Percentiles rank a stretch among this genome's conserved stretches.
These are phyloP conservation scores for Middelhovenomyces tepae DNA, from an alignment of 805 yeast genomes.

Conservation along the genomic window DNA sequence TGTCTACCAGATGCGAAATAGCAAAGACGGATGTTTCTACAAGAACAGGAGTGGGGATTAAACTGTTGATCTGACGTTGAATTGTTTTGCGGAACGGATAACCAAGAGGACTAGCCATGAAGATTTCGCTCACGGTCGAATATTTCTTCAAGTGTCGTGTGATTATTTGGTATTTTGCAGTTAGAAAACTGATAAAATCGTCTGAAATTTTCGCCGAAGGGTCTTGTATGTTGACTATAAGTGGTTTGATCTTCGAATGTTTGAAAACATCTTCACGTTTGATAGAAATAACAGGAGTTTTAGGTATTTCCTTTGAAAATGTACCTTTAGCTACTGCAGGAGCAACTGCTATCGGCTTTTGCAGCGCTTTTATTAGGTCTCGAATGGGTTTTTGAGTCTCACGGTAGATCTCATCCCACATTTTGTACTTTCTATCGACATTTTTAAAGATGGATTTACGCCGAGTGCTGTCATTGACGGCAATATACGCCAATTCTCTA, in stretches of 20 bases:
- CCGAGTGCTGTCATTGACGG: conserved; percentile 23
- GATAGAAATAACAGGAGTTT: conserved; percentile 4
- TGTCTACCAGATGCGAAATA: conserved; percentile 24
- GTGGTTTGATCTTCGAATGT: conserved; percentile 6
- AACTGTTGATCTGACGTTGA: conserved; percentile 18
- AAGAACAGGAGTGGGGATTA: conserved; percentile 23
- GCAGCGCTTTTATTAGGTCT: conserved; percentile 3
- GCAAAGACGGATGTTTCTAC: conserved; percentile 24
- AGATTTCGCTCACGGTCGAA: conserved; percentile 5
- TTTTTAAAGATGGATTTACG: conserved; percentile 29
- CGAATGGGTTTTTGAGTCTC: conserved; percentile 15
- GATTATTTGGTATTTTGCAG: conserved; percentile 4
- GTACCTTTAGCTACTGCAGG: conserved; percentile 7
- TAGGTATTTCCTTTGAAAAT: conserved; percentile 1
- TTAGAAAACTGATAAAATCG: conserved; percentile 12
- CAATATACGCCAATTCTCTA: conserved; percentile 28
- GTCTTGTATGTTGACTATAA: conserved; percentile 20
- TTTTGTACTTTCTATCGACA: conserved; percentile 21
- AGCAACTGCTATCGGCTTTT: conserved; percentile 5
- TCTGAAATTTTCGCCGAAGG: conserved; percentile 18
- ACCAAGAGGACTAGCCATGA: conserved; percentile 23
- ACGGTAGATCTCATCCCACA: conserved; percentile 26
- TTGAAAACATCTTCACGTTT: too few species aligned
- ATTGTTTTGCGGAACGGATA: conserved; percentile 27
- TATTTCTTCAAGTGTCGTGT: conserved; percentile 6